A percentile compares a stretch with the other conserved stretches of the same genome.
These are phyloP conservation scores for Pterocarpus santalinus DNA, from an alignment of 306 rosid genomes.

Conservation along the genomic window DNA sequence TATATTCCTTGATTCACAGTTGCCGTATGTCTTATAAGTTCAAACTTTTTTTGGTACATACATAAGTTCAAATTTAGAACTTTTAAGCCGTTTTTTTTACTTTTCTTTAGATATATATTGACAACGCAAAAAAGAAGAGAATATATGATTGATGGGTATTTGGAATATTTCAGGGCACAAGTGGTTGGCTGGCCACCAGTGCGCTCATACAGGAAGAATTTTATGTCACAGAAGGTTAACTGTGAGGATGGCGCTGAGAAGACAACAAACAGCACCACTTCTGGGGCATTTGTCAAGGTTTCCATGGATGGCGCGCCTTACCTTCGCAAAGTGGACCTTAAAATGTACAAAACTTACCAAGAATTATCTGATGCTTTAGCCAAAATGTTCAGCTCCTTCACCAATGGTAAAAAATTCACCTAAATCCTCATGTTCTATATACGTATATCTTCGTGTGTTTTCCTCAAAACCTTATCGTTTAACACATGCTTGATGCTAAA, in stretches of 20 bases:
- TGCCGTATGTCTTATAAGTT: too few relatives aligned
- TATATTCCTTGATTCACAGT: too few relatives aligned
- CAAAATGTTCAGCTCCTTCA: slow-evolving; percentile 99
- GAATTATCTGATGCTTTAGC: slow-evolving; percentile 91
- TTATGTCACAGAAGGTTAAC: slow-evolving; percentile 75
- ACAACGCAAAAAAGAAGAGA: too few relatives aligned
- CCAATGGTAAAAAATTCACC: slow-evolving; percentile 43
- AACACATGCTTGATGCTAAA: background rate
- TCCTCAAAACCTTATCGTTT: background rate
- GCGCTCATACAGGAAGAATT: slow-evolving; percentile 88
- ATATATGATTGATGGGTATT: slow-evolving; percentile 24
- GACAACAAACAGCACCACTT: slow-evolving; percentile 51
- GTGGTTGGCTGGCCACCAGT: slow-evolving; percentile 99
- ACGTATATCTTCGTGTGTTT: background rate
- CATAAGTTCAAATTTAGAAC: too few relatives aligned
- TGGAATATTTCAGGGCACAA: slow-evolving; percentile 74
- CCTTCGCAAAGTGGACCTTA: slow-evolving; percentile 96
- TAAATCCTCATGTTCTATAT: background rate
- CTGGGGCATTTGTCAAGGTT: slow-evolving; percentile 81
- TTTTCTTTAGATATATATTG: too few relatives aligned
- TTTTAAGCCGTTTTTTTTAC: background rate
- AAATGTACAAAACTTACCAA: slow-evolving; percentile 91
- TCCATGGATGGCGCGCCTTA: slow-evolving; percentile 99
- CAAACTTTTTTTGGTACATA: too few relatives aligned
- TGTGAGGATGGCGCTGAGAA: slow-evolving; percentile 44